Base-by-base conservation (phyloP, 2,329 filamentous ascomycete species). In the Elsinoe ampelina region DNA sequence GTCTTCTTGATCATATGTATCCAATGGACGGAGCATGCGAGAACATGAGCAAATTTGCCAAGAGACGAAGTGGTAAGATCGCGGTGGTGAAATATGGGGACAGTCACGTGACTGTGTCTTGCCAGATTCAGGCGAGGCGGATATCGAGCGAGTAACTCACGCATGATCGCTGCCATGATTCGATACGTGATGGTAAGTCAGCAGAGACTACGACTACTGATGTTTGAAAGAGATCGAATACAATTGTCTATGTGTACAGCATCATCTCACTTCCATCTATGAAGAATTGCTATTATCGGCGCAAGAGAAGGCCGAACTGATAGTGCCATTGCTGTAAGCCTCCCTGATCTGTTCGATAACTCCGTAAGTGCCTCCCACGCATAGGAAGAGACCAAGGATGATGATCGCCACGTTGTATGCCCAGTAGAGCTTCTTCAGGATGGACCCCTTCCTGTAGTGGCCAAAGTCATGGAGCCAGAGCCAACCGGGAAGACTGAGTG, bases 381-480 rank as follows among this genome's bases (percentile, higher is more conserved):
- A 67, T 57, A 79, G 65, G 59, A 79, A 80, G 0, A 72, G n/a
- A 0, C 75, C 76, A 12, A 79, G 60, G 1, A 72, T 58, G 10
- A 78, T 70, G 56, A 79, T 60, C 0, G 73, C 58, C 5, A 70
- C 63, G 62, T 78, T 75, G 6, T 75, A 63, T 41, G 62, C 65
- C 58, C 72, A 78, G 17, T 70, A 60, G 0, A 64, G 57, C 63
- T 71, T 71, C 59, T 72, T 68, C 55, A 61, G 52, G 1, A 64
- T 5, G 1, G 54, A 66, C 0, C 75, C 74, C 32, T 63, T 70
- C 59, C 67, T 66, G 62, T 75, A 76, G 22, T 71, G 57, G 5
- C 63, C 60, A 58, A 79, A 73, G 57, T 78, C 77, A 61, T 77
- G 73, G 2, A 80, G 61, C 78, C 78, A 81, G 2, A 80, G 59